Percentiles rank a stretch among this genome's conserved stretches.
These are phyloP conservation scores for Citrus mangshanensis DNA, from an alignment of 345 rosid species.

Conservation along the genomic window DNA sequence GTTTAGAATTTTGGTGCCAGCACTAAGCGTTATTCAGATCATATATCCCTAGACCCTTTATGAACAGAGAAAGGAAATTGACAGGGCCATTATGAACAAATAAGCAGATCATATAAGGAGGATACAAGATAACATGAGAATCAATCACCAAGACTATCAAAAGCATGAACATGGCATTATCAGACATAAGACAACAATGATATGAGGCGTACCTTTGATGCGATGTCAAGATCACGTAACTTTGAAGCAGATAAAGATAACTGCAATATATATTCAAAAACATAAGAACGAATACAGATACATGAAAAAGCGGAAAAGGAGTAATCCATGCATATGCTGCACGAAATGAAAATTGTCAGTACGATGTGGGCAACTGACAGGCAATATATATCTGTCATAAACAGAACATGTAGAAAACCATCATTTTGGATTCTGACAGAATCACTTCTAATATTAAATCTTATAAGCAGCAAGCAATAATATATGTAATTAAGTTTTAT, in stretches of 20 bases:
- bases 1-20: not conserved
- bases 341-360: not conserved
- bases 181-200: not conserved
- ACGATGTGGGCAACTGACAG: not conserved
- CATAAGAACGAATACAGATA: no score
- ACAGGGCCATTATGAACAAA: not conserved
- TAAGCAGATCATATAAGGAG: not conserved
- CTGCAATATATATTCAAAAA: constrained; percentile 37
- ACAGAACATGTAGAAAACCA: no score
- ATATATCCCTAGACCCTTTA: not conserved
- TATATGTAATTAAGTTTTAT: no score
- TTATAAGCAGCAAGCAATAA: no score
- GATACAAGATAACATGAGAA: not conserved
- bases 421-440: no score
- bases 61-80: not conserved
- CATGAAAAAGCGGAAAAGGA: not conserved
- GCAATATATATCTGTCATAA: no score
- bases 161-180: not conserved
- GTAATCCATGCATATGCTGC: not conserved
- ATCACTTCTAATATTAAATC: no score
- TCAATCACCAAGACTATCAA: not conserved
- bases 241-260: constrained; percentile 67
- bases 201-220: constrained; percentile 58
- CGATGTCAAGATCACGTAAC: constrained; percentile 64
- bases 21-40: no score